phyloP scores from a whole-genome alignment of 495 filamentous ascomycete genomes.

The Annulohypoxylon nitens region DNA sequence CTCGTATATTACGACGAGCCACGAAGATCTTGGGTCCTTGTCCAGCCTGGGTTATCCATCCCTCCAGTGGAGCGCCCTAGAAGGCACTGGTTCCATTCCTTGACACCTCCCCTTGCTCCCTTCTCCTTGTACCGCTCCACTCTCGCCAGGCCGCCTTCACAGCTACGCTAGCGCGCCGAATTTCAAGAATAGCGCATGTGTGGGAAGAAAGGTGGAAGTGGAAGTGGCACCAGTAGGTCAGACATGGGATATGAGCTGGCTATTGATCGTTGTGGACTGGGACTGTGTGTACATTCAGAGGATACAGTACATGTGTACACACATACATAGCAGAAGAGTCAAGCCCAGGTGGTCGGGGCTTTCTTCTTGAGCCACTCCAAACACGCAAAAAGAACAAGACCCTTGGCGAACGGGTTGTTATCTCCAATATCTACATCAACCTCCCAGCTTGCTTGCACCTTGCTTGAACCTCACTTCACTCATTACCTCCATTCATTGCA shows the following conservation, averaged over 20 bases:
- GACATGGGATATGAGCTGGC: conserved; percentile 52
- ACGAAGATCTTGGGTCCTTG: conserved; percentile 51
- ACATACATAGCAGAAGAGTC: conserved; percentile 35
- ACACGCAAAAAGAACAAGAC: conserved; percentile 43
- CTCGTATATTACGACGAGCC: conserved; percentile 55
- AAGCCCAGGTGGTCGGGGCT: conserved; percentile 42
- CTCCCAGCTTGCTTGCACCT: conserved; percentile 47
- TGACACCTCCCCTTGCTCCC: conserved; percentile 46
- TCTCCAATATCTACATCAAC: conserved; percentile 55
- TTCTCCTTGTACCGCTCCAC: conserved; percentile 38
- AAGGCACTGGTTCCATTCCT: conserved; percentile 51
- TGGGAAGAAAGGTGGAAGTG: conserved; percentile 40
- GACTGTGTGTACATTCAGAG: not conserved
- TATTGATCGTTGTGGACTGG: conserved; percentile 47
- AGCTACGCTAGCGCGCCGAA: conserved; percentile 52
- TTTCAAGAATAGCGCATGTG: conserved; percentile 54
- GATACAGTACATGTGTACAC: not conserved
- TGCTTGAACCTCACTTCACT: conserved; percentile 45
- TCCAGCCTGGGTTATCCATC: conserved; percentile 46
- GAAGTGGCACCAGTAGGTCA: conserved; percentile 50
- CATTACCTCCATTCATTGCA: conserved; percentile 44
- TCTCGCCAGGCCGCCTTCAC: conserved; percentile 50
- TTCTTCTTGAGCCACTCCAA: conserved; percentile 51
- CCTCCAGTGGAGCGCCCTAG: conserved; percentile 51
- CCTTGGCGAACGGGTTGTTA: conserved; percentile 41